Base-by-base conservation (phyloP, 2,329 filamentous ascomycete species). In the Diaporthe batatas region DNA sequence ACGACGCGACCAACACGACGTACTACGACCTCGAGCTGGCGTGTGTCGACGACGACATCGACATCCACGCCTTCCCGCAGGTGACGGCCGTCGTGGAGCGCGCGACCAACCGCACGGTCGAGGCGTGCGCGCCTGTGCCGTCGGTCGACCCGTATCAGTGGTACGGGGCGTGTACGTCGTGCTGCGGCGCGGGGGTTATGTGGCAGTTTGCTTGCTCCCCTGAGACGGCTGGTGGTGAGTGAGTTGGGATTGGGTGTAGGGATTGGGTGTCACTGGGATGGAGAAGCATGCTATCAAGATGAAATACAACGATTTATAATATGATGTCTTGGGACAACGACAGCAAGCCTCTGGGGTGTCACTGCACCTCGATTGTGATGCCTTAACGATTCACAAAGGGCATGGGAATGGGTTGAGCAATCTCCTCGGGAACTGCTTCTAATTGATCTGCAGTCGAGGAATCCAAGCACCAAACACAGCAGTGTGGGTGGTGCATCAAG, bases 21-120 rank as follows among this genome's bases (percentile, higher is more conserved):
- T 65, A 65, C 44, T 51, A 51, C 44, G n/a, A 51, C 59, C 59
- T 65, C 29, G 59, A 65, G 59, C 59, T 65, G 59, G 59, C 59
- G 29, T 65, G 59, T 10, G 59, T 23, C 10, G 59, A 65, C 44
- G 59, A 65, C 29, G 51, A 65, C 29, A 36, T 65, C 21, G 59
- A 65, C 7, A 10, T 23, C 29, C 2, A 10, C 11, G 0, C 2
- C 1, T 4, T 34, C 6, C 59, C 59, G 3, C 29, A 65, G 59
- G 59, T 65, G 11, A 65, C 59, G 11, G 59, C 59, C 21, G 44
- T 65, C 6, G 59, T 65, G 25, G 42, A 51, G 6, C 34, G 42
- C 21, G 14, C 14, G 6, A 65, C 59, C 11, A 65, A 36, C 59
- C 51, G 49, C 44, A 65, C 59, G 29, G 21, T 65, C 6, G 59